Evolutionary conservation across 306 rosid species (phyloP), one percentile per base, ranked within the genome.

Genomic region (Fragaria iinumae): DNA sequence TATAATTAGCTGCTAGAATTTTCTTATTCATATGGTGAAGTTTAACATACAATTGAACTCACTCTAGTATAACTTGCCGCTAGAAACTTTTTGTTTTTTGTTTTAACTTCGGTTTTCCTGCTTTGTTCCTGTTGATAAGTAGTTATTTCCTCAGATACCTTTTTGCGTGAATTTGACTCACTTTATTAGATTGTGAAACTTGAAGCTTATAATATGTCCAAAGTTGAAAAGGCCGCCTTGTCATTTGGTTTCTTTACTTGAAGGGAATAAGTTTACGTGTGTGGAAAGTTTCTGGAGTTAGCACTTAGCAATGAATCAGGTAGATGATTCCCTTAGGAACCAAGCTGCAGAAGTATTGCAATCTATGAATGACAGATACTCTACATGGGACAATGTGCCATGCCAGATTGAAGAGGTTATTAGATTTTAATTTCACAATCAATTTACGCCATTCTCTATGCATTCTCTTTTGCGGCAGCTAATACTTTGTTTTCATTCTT

Each of bases 321-420:
- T 73, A 21, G 88, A 85, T 39, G 77, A 83, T 55, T 78, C 87
- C 64, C 25, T 84, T 66, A 82, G 65, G 87, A 80, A 77, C 34
- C 86, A 85, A 82, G 71, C 17, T 11, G 74, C 77, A 81, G 80
- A 80, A 2, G 25, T 89, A 18, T 21, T 47, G 71, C 84, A 87
- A 73, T 82, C 71, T 73, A 11, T 85, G 23, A 39, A 20, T 69
- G 12, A 23, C 36, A 81, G 80, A 71, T 49, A 63, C 18, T 10
- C 76, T 77, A 84, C 83, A 71, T 78, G 77, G 76, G 92, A 88
- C 72, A 79, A 77, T 38, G 45, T 67, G 80, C 97, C 98, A 17
- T 77, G 77, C 80, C 48, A 88, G 88, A 88, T 94, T 36, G 92
- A 87, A 50, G 89, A 94, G 97, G 96, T 86, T 64, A 23, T 50